Evolutionary conservation across 1,284 basidiomycete species (phyloP), one percentile per base, ranked within the genome.

Genomic region (Cryptococcus deneoformans): DNA sequence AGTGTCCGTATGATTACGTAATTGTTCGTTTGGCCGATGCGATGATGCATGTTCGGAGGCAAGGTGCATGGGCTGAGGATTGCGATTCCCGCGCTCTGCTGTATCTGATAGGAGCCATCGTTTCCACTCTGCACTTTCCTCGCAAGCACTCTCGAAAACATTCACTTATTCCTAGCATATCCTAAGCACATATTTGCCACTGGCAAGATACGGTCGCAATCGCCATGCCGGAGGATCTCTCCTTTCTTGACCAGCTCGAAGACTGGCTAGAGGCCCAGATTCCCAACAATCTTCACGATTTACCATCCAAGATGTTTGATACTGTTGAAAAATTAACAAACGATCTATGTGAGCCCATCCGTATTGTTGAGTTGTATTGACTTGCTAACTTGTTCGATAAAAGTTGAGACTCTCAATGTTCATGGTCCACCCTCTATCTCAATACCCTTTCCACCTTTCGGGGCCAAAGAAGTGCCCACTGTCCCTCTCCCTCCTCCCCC

Each of bases 261-360:
- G 67, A 73, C 53, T 76, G 76, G 72, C 63, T 77, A 42, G 70
- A 76, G 57, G 64, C 66, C 1, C 73, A 76, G 60, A 68, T 78
- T 37, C 75, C 76, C 5, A 47, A 58, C 29, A 74, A 77, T 60
- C 58, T 77, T 24, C 67, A 72, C 46, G 75, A 76, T 43, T 65
- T 77, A 16, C 75, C 76, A 7, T 63, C 62, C 45, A 66, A 71
- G 64, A 67, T 77, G 67, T 59, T 75, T 14, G 76, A 76, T 56
- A 74, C 72, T 1, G 67, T 76, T 44, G 75, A 77, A 58, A 63
- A 73, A 12, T 60, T 77, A 29, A 69, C 64, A 12, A 71, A 71
- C 34, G 76, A 77, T 50, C 56, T 77, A 3, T 72, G 76, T 77
- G 56, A 58, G 76, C 68, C 20, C 38, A 29, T 29, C 29, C 20